Percentiles rank a stretch among this genome's conserved stretches.
Conservation (phyloP, 1,284 basidiomycete species). For the Wolfiporia cocos region DNA sequence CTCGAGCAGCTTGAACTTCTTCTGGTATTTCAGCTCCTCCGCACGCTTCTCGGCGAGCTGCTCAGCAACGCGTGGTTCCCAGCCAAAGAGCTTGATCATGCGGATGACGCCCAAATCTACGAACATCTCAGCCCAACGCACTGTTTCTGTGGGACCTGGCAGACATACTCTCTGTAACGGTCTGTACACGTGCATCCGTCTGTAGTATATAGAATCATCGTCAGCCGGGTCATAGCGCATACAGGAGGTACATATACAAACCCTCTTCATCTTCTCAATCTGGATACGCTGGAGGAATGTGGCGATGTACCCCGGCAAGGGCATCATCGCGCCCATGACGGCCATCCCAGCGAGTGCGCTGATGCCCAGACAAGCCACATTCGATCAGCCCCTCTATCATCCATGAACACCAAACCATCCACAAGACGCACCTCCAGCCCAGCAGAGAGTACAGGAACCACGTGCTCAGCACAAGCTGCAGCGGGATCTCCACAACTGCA, state of each 20-base stretch:
- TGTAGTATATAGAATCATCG: too few relatives aligned
- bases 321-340: constrained; percentile 43
- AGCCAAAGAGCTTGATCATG: constrained; percentile 46
- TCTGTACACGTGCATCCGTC: constrained; percentile 41
- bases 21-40: constrained; percentile 47
- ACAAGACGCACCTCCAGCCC: constrained; percentile 36
- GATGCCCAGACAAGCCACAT: too few relatives aligned
- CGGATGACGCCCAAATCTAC: constrained; percentile 6
- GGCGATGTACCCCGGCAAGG: constrained; percentile 38
- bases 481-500: constrained; percentile 26
- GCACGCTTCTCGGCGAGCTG: constrained; percentile 42
- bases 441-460: constrained; percentile 39
- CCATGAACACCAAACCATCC: too few relatives aligned
- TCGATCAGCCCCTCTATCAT: too few relatives aligned
- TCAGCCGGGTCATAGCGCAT: too few relatives aligned
- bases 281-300: constrained; percentile 24
- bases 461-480: constrained; percentile 27
- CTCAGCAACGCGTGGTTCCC: constrained; percentile 41
- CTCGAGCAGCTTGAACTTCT: constrained; percentile 33
- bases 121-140: too few relatives aligned
- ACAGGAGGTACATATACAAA: background rate
- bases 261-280: constrained; percentile 26
- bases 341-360: constrained; percentile 44
- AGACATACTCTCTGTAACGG: constrained; percentile 14
- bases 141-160: too few relatives aligned